Evolutionary conservation across 2,329 filamentous ascomycete genomes (phyloP).

Genomic region (Helotiales sp.): DNA sequence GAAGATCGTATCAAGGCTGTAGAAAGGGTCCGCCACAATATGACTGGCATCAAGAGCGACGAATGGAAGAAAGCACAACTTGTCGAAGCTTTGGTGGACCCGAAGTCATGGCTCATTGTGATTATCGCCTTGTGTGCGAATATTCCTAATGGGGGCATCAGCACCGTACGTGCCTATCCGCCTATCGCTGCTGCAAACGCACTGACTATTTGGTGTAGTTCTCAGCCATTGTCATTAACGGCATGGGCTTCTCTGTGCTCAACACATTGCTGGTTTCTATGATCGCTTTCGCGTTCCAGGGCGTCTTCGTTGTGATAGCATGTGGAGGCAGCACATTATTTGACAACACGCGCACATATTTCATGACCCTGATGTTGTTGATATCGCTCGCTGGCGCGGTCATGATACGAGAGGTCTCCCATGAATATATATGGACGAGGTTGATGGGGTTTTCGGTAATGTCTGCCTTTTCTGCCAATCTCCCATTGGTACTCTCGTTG

Average conservation of each 20-base stretch:
- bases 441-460: slow-evolving; percentile 55
- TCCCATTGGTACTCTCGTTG: slow-evolving; percentile 38
- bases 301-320: slow-evolving; percentile 10
- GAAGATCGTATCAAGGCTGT: slow-evolving; percentile 17
- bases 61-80: slow-evolving; percentile 16
- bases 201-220: slow-evolving; percentile 24
- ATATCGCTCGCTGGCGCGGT: slow-evolving; percentile 53
- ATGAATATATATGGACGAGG: slow-evolving; percentile 40
- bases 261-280: slow-evolving; percentile 51
- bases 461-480: slow-evolving; percentile 57
- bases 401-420: slow-evolving; percentile 53
- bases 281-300: slow-evolving; percentile 50
- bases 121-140: slow-evolving; percentile 25
- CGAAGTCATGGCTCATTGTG: slow-evolving; percentile 19
- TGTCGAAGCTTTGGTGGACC: slow-evolving; percentile 17
- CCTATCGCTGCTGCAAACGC: neutral
- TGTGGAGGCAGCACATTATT: neutral
- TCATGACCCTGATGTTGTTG: slow-evolving; percentile 4
- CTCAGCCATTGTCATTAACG: slow-evolving; percentile 38
- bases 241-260: slow-evolving; percentile 37
- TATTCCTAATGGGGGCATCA: slow-evolving; percentile 38
- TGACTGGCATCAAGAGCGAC: slow-evolving; percentile 16
- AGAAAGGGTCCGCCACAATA: slow-evolving; percentile 30
- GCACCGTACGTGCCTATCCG: slow-evolving; percentile 34
- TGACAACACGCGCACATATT: slow-evolving; percentile 2